Evolutionary conservation across 2,329 filamentous ascomycete species (phyloP).

Genomic region (Exophiala dermatitidis): DNA sequence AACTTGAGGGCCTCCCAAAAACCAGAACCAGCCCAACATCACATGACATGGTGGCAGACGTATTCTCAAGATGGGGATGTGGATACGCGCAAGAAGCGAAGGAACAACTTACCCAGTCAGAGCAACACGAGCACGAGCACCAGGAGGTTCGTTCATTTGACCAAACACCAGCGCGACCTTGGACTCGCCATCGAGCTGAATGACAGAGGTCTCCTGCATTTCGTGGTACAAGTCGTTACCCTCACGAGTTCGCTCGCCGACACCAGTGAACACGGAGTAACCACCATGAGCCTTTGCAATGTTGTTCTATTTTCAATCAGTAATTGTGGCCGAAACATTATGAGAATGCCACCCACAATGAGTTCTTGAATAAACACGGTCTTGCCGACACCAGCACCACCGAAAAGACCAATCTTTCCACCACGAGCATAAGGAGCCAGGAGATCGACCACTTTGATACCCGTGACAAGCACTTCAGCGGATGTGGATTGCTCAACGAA

Average conservation of each 20-base stretch:
- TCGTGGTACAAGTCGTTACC: slow-evolving; percentile 99
- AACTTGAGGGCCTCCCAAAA: too few species aligned
- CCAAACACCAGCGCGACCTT: slow-evolving; percentile 99
- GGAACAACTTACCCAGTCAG: slow-evolving; percentile 53
- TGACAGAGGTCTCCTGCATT: slow-evolving; percentile 99
- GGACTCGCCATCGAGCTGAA: slow-evolving; percentile 97
- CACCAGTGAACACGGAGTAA: slow-evolving; percentile 99
- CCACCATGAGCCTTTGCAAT: slow-evolving; percentile 99
- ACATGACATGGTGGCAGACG: not conserved
- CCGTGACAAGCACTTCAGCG: slow-evolving; percentile 94
- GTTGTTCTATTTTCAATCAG: slow-evolving; percentile 65
- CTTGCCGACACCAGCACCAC: slow-evolving; percentile 99
- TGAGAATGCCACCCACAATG: slow-evolving; percentile 52
- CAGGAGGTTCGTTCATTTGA: slow-evolving; percentile 99
- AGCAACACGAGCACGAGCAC: slow-evolving; percentile 98
- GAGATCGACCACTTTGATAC: slow-evolving; percentile 99
- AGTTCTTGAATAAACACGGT: slow-evolving; percentile 99
- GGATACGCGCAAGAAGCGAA: slow-evolving; percentile 46
- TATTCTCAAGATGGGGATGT: slow-evolving; percentile 5
- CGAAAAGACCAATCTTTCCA: slow-evolving; percentile 99
- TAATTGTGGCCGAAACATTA: slow-evolving; percentile 5
- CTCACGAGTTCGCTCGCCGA: slow-evolving; percentile 99
- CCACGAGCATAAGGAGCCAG: slow-evolving; percentile 99
- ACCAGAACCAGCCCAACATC: too few species aligned
- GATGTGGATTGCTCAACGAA: slow-evolving; percentile 95